These are phyloP conservation scores for Rhizoclosmatium globosum DNA, from an alignment of 192 early-diverging fungal species.

Conservation along the genomic window DNA sequence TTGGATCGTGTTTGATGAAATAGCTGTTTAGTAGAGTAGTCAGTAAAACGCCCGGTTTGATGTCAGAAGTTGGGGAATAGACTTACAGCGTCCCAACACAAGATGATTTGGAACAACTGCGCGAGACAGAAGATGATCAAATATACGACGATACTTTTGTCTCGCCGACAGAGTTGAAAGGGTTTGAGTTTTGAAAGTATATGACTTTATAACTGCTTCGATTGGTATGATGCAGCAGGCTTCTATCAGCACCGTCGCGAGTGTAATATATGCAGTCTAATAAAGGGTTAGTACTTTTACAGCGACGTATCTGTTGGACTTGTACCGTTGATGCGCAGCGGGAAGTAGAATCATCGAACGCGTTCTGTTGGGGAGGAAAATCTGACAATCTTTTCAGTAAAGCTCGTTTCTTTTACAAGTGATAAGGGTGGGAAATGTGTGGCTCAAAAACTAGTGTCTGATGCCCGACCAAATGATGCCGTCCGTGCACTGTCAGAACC, in stretches of 20 bases:
- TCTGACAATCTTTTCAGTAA: no score
- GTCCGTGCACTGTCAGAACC: no score
- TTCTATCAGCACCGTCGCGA: conserved; percentile 56
- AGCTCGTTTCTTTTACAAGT: no score
- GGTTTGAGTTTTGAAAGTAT: conserved; percentile 48
- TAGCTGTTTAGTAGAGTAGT: conserved; percentile 54
- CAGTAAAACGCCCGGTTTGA: neutral
- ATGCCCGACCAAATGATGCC: no score
- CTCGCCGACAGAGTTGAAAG: conserved; percentile 23
- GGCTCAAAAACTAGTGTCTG: no score
- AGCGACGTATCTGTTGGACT: no score
- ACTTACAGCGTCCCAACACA: conserved; percentile 87
- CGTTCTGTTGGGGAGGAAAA: no score
- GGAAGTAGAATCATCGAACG: no score
- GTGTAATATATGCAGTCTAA: conserved; percentile 35
- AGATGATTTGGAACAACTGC: conserved; percentile 82
- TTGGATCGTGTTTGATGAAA: conserved; percentile 94
- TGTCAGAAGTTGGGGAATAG: no score
- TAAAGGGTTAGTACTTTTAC: no score
- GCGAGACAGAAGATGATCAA: conserved; percentile 87
- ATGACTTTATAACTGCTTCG: conserved; percentile 59
- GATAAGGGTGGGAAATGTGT: no score
- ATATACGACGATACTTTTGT: conserved; percentile 80
- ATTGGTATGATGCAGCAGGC: conserved; percentile 63
- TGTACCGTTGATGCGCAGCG: no score